Evolutionary conservation across 768 basidiomycete genomes (phyloP), one percentile per base, ranked within the genome.

Genomic region (Suillus variegatus): DNA sequence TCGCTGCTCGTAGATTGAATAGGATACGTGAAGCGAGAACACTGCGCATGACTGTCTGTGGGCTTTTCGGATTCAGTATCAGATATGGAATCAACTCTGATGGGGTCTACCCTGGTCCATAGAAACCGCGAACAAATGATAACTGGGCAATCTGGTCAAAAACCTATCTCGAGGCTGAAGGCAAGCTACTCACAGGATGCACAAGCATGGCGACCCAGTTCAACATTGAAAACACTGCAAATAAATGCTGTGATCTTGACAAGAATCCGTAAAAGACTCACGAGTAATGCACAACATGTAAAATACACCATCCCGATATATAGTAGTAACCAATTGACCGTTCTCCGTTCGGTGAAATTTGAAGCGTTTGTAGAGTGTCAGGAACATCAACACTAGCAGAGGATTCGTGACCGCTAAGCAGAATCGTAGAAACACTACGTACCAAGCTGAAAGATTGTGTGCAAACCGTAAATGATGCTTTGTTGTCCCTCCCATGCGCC

Each of bases 11-110:
- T 38, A 64, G 63, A n/a, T 60, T 66, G 63, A 66, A 66, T 16
- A 64, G 28, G 5, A 66, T 64, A 2, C 49, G 56, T 1, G 66
- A 66, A 9, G 63, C 66, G 4, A 66, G 63, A 60, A 66, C 57
- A 35, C 66, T 66, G 16, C 54, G 58, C 4, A 51, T 13, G 6
- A 60, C 56, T 28, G 60, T 55, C 46, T 66, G 66, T 10, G 25
- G 46, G 35, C 65, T 64, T 61, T 4, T 20, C 8, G 6, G 43
- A 22, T 1, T 49, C 12, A 62, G 28, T 9, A 16, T 36, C 6
- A 3, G 2, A 40, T 20, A 35, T 32, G 0, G 3, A 46, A 6
- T 60, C 1, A 25, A 13, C 22, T 6, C 0, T 16, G n/a, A 41
- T 25, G 4, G 3, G 10, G 12, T 55, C 36, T 35, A 55, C 52